Base-by-base conservation (phyloP, 139 green algal genomes). In the Chlorella sp. region DNA sequence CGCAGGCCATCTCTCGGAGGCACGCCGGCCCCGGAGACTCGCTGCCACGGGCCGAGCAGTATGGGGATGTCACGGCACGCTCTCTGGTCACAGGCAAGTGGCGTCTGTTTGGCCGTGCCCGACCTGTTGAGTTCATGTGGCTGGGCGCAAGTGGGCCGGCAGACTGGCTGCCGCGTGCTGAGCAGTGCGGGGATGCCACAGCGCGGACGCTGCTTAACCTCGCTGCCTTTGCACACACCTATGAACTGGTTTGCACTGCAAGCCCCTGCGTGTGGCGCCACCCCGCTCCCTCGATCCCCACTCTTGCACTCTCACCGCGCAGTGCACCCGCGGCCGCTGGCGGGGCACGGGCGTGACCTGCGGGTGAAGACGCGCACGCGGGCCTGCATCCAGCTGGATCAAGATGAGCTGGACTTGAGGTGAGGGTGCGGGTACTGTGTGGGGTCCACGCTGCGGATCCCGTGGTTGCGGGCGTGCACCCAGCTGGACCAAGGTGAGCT, bases 331-430 rank as follows among this genome's bases (percentile, higher is more conserved):
- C 78, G 78, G 54, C 41, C 78, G 30, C 28, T 65, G 62, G 60
- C 62, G 20, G 62, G 36, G 13, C 41, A 62, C 14, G 74, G 65
- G 43, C 36, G 83, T 0, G 74, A 83, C 46, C 24, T 88, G 65
- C 80, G 87, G 38, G 80, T 80, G 19, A 83, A 82, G 58, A 79
- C 81, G 28, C 83, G 85, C 65, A 76, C 67, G 2, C 73, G 54
- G 13, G 30, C 72, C 74, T 73, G 48, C 60, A 89, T 92, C 22
- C 46, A 80, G n/a, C n/a, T 88, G 48, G 89, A 86, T 75, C 75
- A 89, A n/a, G 82, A 89, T 40, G 84, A 87, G 60, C 60, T 89
- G 72, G 86, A 89, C 48, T 44, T 89, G 6, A 86, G 82, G 73
- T 75, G 43, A 14, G 82, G 43, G 72, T 56, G 3, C 67, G 54